Base-by-base conservation (phyloP, 371 early-diverging fungal genomes). In the Basidiobolus meristosporus region DNA sequence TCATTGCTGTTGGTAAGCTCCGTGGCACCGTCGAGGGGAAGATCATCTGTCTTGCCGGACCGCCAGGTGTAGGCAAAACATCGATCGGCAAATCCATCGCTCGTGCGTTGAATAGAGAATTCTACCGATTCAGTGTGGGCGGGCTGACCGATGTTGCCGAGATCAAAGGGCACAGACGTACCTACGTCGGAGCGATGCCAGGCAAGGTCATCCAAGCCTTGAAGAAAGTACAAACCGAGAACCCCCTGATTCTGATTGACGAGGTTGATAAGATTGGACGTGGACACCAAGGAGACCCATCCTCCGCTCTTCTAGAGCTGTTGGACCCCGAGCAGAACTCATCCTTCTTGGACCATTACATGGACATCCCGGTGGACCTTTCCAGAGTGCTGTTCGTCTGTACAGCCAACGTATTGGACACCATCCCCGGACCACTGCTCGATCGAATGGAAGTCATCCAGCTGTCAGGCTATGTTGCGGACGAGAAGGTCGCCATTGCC, bases 171-270 rank as follows among this genome's bases (percentile, higher is more conserved):
- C 98, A 95, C 59, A 76, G 98, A 21, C 68, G 98, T 40, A 97
- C 98, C 2, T 97, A 97, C 54, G 93, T 97, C 14, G 98, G 98
- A 38, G 95, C 96, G 5, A 95, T 97, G 98, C 98, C 98, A n/a
- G 98, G 98, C 31, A 95, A 95, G 57, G 87, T 95, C 3, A 77
- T 97, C 28, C 96, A 95, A 58, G 96, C 98, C 1, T 59, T 97
- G 35, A 93, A 95, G 56, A 90, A 90, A 47, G 92, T 92, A 5
- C 88, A 95, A 52, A 90, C 92, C 0, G 91, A 91, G 54, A 95
- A 95, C 52, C 96, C 96, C 7, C 58, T 95, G 30, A 78, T 97
- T 41, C 67, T 97, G 60, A 90, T 97, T 47, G 98, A 97, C 60
- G 98, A 97, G 62, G 65, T 97, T 22, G 98, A 95, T 62, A 97